Base-by-base conservation (phyloP, 768 basidiomycete genomes). In the Agrocybe chaxingu region DNA sequence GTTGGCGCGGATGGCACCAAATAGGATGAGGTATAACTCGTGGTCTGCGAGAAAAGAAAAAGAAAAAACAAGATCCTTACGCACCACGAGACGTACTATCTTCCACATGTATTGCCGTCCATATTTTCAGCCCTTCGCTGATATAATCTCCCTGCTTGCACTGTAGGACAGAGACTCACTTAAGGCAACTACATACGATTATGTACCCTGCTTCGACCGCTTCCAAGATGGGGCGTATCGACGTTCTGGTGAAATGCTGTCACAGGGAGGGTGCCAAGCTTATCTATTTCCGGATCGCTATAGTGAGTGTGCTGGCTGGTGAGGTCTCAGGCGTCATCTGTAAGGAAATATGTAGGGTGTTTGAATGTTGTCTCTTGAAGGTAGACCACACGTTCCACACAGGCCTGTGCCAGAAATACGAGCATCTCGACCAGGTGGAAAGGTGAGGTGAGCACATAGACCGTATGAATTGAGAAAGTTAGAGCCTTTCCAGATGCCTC, bases 391-490 rank as follows among this genome's bases (percentile, higher is more conserved):
- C 18, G 7, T 10, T 8, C 5, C 11, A 9, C 19, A 47, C 48
- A 37, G 42, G 60, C 62, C 61, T 45, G 60, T 57, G 8, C 63
- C 63, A 12, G 41, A 1, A 33, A 10, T 11, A 43, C 13, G n/a
- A 36, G 37, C 7, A 30, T 11, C 33, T 6, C n/a, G 1, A 3
- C 10, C 18, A 33, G 18, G 12, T 12, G 7, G 8, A 24, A 24
- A 24, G 24, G 24, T 3, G 35, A 39, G n/a, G 24, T 10, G 45
- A 4, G 3, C 36, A 62, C 76, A 59, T 44, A 16, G 16, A 78
- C 79, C 0, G 78, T 80, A 50, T 82, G 79, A 10, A 82, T 78
- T 4, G 75, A 62, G 51, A 66, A 16, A 16, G 16, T 64, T 2
- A 79, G 69, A 0, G 57, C 54, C 30, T 57, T 68, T 3, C 72